Percentiles rank a stretch among this genome's conserved stretches.
These are phyloP conservation scores for Podaxis sp. DNA, from an alignment of 768 basidiomycete species.

Conservation along the genomic window DNA sequence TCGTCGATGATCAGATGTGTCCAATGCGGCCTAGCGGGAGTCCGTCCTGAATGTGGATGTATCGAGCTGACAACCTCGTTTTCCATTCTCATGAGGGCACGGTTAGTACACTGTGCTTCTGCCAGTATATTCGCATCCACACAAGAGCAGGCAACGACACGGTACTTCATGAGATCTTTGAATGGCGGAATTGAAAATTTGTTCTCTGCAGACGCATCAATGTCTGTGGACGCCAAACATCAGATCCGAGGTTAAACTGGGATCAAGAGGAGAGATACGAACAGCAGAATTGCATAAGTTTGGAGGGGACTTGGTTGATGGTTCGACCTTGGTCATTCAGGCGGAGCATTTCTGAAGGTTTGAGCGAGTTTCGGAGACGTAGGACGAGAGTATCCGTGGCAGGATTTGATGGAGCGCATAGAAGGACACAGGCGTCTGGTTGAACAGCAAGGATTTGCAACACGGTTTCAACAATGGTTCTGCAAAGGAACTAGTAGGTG, in stretches of 20 bases:
- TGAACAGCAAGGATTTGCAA: constrained; percentile 44
- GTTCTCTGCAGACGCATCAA: constrained; percentile 32
- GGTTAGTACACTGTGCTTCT: constrained; percentile 41
- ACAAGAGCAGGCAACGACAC: constrained; percentile 44
- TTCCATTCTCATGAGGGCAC: constrained; percentile 34
- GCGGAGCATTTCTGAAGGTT: constrained; percentile 40
- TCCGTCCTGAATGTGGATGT: constrained; percentile 29
- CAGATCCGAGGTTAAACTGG: neutral
- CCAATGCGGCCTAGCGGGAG: constrained; percentile 40
- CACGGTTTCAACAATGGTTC: constrained; percentile 46
- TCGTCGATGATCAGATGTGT: constrained; percentile 51
- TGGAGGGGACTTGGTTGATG: constrained; percentile 43
- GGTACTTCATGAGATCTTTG: constrained; percentile 40
- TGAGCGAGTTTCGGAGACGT: constrained; percentile 32
- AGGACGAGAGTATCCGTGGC: constrained; percentile 46
- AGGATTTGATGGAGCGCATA: constrained; percentile 48
- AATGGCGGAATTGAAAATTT: constrained; percentile 42
- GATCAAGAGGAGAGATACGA: constrained; percentile 14
- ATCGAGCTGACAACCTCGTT: constrained; percentile 29
- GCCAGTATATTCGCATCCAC: constrained; percentile 42
- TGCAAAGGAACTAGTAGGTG: constrained; percentile 13
- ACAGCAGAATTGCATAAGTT: constrained; percentile 47
- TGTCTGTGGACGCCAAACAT: constrained; percentile 23
- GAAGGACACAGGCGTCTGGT: constrained; percentile 41
- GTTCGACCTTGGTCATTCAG: constrained; percentile 46